Base-by-base conservation (phyloP, 1,139 yeast species). In the Tardiomyces blankii region DNA sequence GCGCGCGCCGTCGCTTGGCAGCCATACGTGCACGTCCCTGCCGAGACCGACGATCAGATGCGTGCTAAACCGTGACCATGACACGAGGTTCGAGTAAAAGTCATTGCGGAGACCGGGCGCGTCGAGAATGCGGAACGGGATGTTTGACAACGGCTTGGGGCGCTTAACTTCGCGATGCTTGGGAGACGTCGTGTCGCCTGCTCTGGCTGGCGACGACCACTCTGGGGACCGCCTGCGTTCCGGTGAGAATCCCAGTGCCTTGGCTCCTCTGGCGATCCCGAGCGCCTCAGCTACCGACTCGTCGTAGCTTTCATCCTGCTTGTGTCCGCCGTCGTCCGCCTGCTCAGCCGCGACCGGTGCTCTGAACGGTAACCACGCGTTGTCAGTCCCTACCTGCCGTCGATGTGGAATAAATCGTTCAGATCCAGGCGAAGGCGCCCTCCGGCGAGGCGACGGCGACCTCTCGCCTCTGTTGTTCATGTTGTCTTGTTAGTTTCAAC, bases 71-170 rank as follows among this genome's bases (percentile, higher is more conserved):
- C 62, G 60, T 0, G 89, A 79, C 95, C 95, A 87, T 11, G 89
- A 75, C 0, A 87, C 75, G 43, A 84, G 67, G 56, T 85, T 84
- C 1, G 87, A 74, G 62, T 88, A 88, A 60, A 80, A 88, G 60
- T 88, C 96, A 58, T 86, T 82, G 48, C 83, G 68, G 44, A 88
- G 64, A 0, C 80, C 79, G 0, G 89, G 91, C 0, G 94, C 94
- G 57, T 82, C 87, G 19, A 86, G 62, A 0, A 78, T 76, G 46
- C 73, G 66, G 51, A 64, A 74, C 0, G 79, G 75, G 23, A 64
- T 60, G 39, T 64, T 66, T 0, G 35, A 14, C 16, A 30, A 42
- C 28, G 46, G 39, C 11, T 28, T 30, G 27, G 27, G 27, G 21
- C 25, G 25, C 25, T 32, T 41, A 13, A 12, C 14, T 1, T 16